Evolutionary conservation across 257 asterid species (phyloP), one percentile per base, ranked within the genome.

Genomic region (Ballota nigra): DNA sequence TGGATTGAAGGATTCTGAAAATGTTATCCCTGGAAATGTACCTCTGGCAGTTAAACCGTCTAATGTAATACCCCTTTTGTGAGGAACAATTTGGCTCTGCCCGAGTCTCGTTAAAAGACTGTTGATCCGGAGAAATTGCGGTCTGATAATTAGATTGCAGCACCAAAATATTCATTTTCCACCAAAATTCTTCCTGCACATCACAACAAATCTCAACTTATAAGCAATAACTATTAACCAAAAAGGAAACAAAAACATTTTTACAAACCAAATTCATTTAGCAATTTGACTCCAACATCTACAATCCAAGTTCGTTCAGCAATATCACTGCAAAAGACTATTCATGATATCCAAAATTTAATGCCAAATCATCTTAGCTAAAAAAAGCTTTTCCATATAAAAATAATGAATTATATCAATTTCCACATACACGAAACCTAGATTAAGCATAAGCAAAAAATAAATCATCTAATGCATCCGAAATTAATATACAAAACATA

Each of bases 151-250:
- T 71, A 33, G 86, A 84, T 85, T 91, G 87, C 89, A 80, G 83
- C 88, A 85, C 82, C 86, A 89, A 68, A 73, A 86, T 85, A 77
- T 87, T 86, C 96, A 92, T 89, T 69, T 88, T 70, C 70, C 80
- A 68, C 85, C 80, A 76, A 77, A 60, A 59, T n/a, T 51, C 24
- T 80, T 65, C 69, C 88, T 86, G 83, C 78, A 61, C 20, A 74
- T 31, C 55, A 70, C 26, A 57, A 18, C 55, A 63, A 11, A 34
- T 49, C 22, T 65, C 26, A 66, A 59, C 62, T 53, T 8, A 16
- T 36, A 19, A 33, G 9, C 6, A 5, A 33, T 33, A 33, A 16
- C 19, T 51, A 73, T 15, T 13, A 22, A 6, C 33, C 58, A 19
- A 7, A 18, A 10, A 41, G 38, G 8, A 34, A 28, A 18, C 15